phyloP scores from a whole-genome alignment of 208 protist genomes.

The Wallacemonas collosoma region DNA sequence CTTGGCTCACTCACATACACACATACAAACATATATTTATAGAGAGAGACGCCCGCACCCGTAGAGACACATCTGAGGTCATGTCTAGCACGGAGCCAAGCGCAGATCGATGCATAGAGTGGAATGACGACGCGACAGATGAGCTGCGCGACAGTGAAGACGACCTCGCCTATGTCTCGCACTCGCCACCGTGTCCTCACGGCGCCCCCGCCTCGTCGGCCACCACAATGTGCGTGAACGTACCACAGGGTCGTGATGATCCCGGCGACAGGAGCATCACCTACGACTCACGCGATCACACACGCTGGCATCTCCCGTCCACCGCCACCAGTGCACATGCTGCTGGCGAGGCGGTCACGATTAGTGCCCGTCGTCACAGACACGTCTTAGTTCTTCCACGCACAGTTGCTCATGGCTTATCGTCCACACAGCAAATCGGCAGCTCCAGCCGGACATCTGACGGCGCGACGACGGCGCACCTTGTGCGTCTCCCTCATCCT shows the following conservation, averaged over 20 bases:
- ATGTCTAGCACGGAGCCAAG: constrained; percentile 3
- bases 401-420: not conserved
- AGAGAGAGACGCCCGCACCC: constrained; percentile 3
- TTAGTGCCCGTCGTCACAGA: not conserved
- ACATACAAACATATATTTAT: constrained; percentile 13
- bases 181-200: no score
- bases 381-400: not conserved
- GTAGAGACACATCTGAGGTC: not conserved
- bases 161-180: not conserved
- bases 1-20: not conserved
- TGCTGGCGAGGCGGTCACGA: not conserved
- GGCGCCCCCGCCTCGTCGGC: no score
- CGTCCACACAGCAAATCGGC: no score
- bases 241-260: no score
- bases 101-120: constrained; percentile 11
- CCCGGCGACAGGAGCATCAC: not conserved
- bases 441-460: not conserved
- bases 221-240: no score
- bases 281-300: constrained; percentile 21
- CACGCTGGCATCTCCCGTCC: not conserved
- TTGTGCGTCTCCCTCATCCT: constrained; percentile 65
- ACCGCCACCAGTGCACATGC: no score
- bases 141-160: not conserved
- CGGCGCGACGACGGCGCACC: not conserved
- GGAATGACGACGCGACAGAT: constrained; percentile 6